Evolutionary conservation across 2,329 filamentous ascomycete species (phyloP).

Genomic region (Lithohypha guttulata): DNA sequence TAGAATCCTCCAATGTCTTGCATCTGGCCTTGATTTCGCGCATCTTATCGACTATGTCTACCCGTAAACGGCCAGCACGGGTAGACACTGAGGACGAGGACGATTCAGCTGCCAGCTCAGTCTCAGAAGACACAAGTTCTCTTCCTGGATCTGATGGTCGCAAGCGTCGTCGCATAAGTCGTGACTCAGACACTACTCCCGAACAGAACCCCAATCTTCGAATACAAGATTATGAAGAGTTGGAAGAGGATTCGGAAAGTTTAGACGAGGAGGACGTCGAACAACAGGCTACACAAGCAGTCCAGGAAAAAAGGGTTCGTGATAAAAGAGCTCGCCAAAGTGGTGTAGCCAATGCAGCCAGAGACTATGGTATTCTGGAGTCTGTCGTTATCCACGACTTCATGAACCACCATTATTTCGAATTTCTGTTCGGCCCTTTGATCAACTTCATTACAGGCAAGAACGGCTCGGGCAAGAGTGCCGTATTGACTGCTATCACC

Average conservation of each 20-base stretch:
- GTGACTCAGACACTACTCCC: constrained; percentile 12
- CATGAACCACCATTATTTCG: constrained; percentile 83
- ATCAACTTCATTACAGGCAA: constrained; percentile 98
- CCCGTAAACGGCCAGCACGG: constrained; percentile 14
- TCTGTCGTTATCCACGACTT: constrained; percentile 83
- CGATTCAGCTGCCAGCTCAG: constrained; percentile 12
- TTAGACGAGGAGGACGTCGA: constrained; percentile 34
- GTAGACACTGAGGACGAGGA: constrained; percentile 24
- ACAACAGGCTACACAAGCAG: constrained; percentile 52
- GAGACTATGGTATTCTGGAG: constrained; percentile 79
- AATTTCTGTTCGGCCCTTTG: constrained; percentile 76
- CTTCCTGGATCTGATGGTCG: constrained; percentile 3
- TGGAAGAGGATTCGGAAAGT: constrained; percentile 24
- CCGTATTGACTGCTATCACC: constrained; percentile 82
- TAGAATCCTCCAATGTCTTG: too few species aligned
- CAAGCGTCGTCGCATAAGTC: constrained; percentile 20
- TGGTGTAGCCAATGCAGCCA: constrained; percentile 58
- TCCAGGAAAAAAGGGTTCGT: constrained; percentile 45
- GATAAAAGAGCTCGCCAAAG: constrained; percentile 37
- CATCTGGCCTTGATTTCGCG: too few species aligned
- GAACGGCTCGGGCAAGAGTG: constrained; percentile 96
- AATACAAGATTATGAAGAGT: constrained; percentile 10
- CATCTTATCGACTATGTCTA: constrained; percentile 13
- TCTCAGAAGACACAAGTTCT: constrained; percentile 3
- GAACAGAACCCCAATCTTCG: constrained; percentile 13